phyloP scores from a whole-genome alignment of 2,329 filamentous ascomycete genomes.

The Colletotrichum caudatum region DNA sequence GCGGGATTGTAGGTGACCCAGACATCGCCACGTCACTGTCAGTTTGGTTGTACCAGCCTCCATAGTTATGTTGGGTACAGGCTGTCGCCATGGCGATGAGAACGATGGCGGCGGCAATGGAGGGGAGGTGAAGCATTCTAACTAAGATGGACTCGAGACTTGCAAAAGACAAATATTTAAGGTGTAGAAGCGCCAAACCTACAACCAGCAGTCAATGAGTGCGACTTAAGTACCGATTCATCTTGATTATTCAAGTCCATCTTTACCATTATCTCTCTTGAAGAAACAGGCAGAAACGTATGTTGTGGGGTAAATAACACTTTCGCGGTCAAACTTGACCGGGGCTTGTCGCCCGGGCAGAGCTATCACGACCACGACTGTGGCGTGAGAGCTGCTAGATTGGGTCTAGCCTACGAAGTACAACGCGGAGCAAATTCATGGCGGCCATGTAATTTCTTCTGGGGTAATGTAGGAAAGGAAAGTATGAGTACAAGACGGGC shows the following conservation, averaged over 20 bases:
- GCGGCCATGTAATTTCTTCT: neutral
- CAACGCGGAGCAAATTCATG: neutral
- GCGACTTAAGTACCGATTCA: neutral
- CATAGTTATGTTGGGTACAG: conserved; percentile 8
- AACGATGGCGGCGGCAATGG: neutral
- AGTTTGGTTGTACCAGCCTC: neutral
- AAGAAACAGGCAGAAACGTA: conserved; percentile 11
- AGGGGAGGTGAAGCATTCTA: conserved; percentile 10
- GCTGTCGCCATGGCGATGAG: conserved; percentile 13
- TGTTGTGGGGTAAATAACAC: neutral
- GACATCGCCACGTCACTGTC: conserved; percentile 7
- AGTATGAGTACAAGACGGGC: too few species aligned
- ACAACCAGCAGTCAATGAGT: neutral
- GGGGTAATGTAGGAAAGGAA: too few species aligned
- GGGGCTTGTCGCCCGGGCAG: neutral
- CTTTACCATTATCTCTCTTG: too few species aligned
- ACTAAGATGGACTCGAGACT: neutral
- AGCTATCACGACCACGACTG: neutral
- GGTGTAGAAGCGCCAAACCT: neutral
- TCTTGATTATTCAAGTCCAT: neutral
- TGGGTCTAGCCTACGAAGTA: neutral
- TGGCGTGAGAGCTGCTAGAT: neutral
- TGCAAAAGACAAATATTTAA: neutral
- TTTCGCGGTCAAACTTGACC: neutral
- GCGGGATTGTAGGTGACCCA: neutral